These are phyloP conservation scores for Citrus maxima DNA, from an alignment of 345 rosid species.

Conservation along the genomic window DNA sequence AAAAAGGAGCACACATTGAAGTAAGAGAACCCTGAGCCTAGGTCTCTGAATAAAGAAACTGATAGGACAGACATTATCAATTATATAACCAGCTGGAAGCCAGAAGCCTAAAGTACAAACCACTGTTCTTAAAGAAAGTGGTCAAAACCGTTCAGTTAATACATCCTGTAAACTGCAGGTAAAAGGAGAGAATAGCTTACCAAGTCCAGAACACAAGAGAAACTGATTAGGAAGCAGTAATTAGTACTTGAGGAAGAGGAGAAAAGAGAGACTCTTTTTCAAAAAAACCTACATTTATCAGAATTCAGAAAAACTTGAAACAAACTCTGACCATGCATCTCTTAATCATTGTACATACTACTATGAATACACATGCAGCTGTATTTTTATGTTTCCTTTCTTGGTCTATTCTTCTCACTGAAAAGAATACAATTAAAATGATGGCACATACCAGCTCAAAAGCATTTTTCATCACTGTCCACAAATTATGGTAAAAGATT, in stretches of 20 bases:
- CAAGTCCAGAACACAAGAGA: neutral
- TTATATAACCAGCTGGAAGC: neutral
- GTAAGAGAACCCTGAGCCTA: no score
- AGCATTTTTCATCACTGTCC: neutral
- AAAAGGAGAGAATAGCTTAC: neutral
- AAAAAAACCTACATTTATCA: neutral
- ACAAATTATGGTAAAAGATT: conserved; percentile 9
- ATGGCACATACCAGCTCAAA: neutral
- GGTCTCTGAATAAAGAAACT: neutral
- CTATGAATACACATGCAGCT: neutral
- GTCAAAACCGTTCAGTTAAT: neutral
- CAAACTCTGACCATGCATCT: conserved; percentile 4
- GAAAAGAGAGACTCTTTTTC: neutral
- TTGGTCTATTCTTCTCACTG: neutral
- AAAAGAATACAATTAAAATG: conserved; percentile 12
- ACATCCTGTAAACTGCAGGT: neutral
- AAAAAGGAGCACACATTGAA: neutral
- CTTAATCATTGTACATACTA: conserved; percentile 5
- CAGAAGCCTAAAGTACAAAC: neutral
- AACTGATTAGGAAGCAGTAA: neutral
- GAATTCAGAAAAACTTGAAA: neutral
- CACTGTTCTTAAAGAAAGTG: neutral
- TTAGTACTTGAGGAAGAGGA: neutral
- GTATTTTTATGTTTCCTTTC: conserved; percentile 1
- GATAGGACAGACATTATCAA: neutral